These are phyloP conservation scores for Termitomyces sp. DNA, from an alignment of 768 basidiomycete species.

Conservation along the genomic window DNA sequence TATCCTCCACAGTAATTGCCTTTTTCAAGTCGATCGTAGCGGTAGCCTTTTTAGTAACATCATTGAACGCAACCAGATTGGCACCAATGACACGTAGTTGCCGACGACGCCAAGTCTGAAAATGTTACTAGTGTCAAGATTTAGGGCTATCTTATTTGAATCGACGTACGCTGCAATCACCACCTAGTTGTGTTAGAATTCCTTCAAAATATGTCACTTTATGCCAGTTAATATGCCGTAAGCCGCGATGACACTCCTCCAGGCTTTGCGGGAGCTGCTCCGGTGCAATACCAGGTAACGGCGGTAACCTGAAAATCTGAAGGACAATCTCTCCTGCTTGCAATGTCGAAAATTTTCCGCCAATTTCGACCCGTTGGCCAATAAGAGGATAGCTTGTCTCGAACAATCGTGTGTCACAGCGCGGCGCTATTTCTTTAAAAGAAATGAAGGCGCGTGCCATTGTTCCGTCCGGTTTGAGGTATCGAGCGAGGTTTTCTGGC, in stretches of 20 bases:
- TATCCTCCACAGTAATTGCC: constrained; percentile 72
- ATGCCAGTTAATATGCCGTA: constrained; percentile 90
- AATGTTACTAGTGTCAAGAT: background rate
- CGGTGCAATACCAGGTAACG: constrained; percentile 74
- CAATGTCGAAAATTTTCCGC: constrained; percentile 52
- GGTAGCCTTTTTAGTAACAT: constrained; percentile 86
- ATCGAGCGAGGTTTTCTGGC: constrained; percentile 75
- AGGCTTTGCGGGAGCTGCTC: constrained; percentile 85
- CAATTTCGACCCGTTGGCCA: constrained; percentile 60
- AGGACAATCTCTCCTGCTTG: constrained; percentile 86
- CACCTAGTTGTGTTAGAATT: constrained; percentile 86
- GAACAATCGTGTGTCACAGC: constrained; percentile 81
- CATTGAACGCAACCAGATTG: constrained; percentile 85
- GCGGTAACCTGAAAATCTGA: constrained; percentile 87
- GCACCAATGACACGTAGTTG: constrained; percentile 82
- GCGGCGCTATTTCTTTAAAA: constrained; percentile 80
- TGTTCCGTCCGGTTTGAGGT: constrained; percentile 81
- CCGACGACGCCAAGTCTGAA: constrained; percentile 76
- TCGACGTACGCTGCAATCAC: constrained; percentile 78
- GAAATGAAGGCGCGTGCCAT: constrained; percentile 84
- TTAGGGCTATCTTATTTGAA: background rate
- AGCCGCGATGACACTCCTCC: constrained; percentile 86
- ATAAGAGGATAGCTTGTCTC: constrained; percentile 82
- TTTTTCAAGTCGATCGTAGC: constrained; percentile 90
- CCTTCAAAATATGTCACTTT: constrained; percentile 94